Evolutionary conservation across 129 eudicot genomes (phyloP).

Genomic region (Centaurea solstitialis): DNA sequence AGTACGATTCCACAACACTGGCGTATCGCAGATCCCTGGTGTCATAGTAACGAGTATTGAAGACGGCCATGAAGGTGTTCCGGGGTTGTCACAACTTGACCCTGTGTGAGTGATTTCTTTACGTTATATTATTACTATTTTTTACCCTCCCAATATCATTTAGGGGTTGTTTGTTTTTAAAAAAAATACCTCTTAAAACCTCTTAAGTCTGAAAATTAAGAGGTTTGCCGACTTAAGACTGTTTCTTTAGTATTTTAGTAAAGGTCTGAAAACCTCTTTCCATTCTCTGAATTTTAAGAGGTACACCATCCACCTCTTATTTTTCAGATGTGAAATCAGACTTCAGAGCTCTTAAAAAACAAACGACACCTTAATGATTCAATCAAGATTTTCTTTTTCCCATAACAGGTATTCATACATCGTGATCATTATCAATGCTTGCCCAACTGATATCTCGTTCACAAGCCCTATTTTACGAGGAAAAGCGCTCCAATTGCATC

Average conservation of each 20-base stretch:
- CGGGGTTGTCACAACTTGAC: constrained; percentile 77
- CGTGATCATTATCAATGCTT: constrained; percentile 63
- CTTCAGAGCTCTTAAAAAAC: too few species aligned
- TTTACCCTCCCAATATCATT: neutral
- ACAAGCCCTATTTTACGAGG: constrained; percentile 47
- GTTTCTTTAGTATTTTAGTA: too few species aligned
- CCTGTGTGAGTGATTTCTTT: constrained; percentile 49
- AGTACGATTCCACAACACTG: constrained; percentile 80
- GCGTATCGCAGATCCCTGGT: constrained; percentile 75
- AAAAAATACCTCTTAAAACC: too few species aligned
- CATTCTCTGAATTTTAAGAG: too few species aligned
- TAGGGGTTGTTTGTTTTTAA: too few species aligned
- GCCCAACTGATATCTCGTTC: constrained; percentile 64
- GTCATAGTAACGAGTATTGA: constrained; percentile 89
- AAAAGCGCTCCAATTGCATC: constrained; percentile 65
- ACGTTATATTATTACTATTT: neutral
- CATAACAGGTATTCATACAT: constrained; percentile 65
- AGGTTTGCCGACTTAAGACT: too few species aligned
- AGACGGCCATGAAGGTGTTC: constrained; percentile 77
- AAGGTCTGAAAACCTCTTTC: too few species aligned
- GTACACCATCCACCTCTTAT: too few species aligned
- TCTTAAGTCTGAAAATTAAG: too few species aligned
- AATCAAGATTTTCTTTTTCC: neutral
- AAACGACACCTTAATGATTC: neutral
- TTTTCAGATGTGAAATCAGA: too few species aligned